These are phyloP conservation scores for Phytophthora meadii DNA, from an alignment of 352 stramenopile genomes.

Conservation along the genomic window DNA sequence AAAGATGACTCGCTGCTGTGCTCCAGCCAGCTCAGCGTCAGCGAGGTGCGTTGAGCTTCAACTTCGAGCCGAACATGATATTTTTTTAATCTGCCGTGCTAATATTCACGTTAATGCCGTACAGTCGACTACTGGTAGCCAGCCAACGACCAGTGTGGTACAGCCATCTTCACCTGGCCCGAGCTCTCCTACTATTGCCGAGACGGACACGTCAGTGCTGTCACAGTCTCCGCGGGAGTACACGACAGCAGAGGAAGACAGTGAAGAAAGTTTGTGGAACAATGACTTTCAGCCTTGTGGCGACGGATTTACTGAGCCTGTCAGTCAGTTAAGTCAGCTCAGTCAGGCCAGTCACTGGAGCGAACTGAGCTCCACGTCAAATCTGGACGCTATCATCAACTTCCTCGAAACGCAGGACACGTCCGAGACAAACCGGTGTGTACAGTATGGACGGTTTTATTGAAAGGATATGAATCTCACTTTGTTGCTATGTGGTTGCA, in stretches of 20 bases:
- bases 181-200: slow-evolving; percentile 19
- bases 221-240: slow-evolving; percentile 52
- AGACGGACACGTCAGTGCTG: slow-evolving; percentile 34
- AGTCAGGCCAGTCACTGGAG: slow-evolving; percentile 84
- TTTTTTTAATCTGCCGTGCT: slow-evolving; percentile 2
- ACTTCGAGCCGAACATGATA: too few relatives aligned
- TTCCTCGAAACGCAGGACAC: slow-evolving; percentile 85
- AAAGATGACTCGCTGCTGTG: slow-evolving; percentile 83
- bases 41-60: slow-evolving; percentile 29
- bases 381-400: slow-evolving; percentile 87
- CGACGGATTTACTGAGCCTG: slow-evolving; percentile 60
- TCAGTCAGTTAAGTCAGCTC: slow-evolving; percentile 77
- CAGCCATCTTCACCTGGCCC: slow-evolving; percentile 8
- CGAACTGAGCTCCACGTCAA: slow-evolving; percentile 83
- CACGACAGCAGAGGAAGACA: slow-evolving; percentile 61
- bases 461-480: slow-evolving; percentile 5
- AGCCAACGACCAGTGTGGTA: slow-evolving; percentile 17
- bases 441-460: neutral
- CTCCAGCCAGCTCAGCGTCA: slow-evolving; percentile 76
- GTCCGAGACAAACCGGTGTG: slow-evolving; percentile 64
- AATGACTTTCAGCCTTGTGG: slow-evolving; percentile 56
- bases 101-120: slow-evolving; percentile 1
- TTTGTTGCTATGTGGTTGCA: slow-evolving; percentile 23
- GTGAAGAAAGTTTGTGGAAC: slow-evolving; percentile 71
- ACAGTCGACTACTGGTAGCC: slow-evolving; percentile 32